Evolutionary conservation across 75 land plant genomes (phyloP), one percentile per base, ranked within the genome.

Genomic region (Isoetes taiwanensis): DNA sequence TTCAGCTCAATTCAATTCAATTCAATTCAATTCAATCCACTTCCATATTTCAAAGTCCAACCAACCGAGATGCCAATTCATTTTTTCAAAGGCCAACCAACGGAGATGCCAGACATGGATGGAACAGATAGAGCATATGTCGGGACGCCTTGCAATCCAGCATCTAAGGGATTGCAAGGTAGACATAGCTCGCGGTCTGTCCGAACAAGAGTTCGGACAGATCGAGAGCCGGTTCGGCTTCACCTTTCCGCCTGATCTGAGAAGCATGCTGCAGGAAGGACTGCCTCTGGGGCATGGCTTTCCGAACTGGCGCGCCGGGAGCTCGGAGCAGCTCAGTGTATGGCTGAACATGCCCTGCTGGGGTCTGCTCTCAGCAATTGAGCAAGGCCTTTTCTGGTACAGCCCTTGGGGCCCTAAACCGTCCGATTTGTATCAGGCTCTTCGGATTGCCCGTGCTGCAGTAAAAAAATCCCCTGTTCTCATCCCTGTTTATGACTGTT

Each of bases 231-330:
- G 16, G 12, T 46, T 46, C 16, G 4, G 23, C 12, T 46, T 46
- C 50, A 46, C 50, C 4, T 46, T 46, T 23, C 50, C 50, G 23
- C 50, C 50, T 19, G 50, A 46, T 46, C 50, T 46, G 12, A 6
- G 50, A 46, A 23, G 50, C 16, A 16, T 46, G 16, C 50, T 46
- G 8, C 6, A 8, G n/a, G 50, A 6, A 4, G 50, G 50, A 6
- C 50, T 46, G 6, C 50, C 50, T 6, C 50, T 46, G 8, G 50
- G 50, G 12, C 21, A 46, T 19, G 50, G 50, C n/a, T 46, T 46
- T 46, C 50, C 50, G 4, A 46, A 46, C 50, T 46, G 50, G 50
- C 16, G 50, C 8, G 4, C 50, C 4, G 50, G 50, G 12, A 23
- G 50, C 25, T n/a, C 19, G 6, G 25, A 46, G 50, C 50, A 46